A percentile compares a stretch with the other conserved stretches of the same genome.
These are phyloP conservation scores for Clarireedia paspali DNA, from an alignment of 2,329 filamentous ascomycete genomes.

Conservation along the genomic window DNA sequence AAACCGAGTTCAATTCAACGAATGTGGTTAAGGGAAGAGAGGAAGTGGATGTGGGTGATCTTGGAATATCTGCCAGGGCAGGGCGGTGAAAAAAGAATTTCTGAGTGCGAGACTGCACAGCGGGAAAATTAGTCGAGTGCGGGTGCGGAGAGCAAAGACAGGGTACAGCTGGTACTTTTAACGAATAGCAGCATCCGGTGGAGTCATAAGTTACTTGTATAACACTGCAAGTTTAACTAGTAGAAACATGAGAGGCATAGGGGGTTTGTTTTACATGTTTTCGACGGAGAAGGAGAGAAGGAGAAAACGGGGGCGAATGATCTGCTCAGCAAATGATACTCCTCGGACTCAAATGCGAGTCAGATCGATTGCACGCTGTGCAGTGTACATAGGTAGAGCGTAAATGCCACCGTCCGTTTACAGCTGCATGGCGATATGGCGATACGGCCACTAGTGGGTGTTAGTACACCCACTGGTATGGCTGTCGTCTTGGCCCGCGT, in stretches of 20 bases:
- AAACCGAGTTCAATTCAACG: conserved; percentile 1
- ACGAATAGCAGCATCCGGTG: conserved; percentile 4
- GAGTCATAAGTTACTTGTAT: not conserved
- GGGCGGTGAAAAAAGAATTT: not conserved
- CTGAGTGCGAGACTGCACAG: no score
- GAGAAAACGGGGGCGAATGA: not conserved
- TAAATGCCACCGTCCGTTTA: no score
- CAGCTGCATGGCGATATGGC: no score
- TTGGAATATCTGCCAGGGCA: not conserved
- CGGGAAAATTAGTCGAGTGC: not conserved
- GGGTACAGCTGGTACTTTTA: not conserved
- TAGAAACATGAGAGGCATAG: not conserved
- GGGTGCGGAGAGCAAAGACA: not conserved
- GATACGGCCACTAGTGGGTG: no score
- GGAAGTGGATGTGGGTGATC: not conserved
- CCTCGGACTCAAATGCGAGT: not conserved
- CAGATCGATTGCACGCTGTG: not conserved
- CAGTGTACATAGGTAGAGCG: not conserved
- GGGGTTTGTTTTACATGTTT: conserved; percentile 6
- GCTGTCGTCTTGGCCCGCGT: no score
- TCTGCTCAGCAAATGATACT: not conserved
- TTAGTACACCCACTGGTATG: no score
- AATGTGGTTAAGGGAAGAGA: conserved; percentile 7
- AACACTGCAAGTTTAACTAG: no score
- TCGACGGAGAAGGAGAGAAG: not conserved